Conservation (phyloP, 1,139 yeast genomes). For the Dujonia santamariae region DNA sequence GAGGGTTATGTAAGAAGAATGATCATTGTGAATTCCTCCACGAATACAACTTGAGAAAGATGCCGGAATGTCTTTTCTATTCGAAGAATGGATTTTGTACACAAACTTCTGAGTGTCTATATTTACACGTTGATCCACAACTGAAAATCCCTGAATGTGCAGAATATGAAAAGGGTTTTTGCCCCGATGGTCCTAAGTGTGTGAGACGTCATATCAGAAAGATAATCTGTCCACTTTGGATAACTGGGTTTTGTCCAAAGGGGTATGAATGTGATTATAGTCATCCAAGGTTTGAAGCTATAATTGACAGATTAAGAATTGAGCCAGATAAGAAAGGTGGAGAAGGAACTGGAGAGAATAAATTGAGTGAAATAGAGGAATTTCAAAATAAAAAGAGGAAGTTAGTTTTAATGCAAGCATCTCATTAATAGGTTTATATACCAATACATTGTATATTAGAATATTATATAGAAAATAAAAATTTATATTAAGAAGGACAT, state of each 20-base stretch:
- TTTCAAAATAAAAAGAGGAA: no score
- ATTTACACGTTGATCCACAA: slow-evolving; percentile 87
- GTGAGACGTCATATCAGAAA: slow-evolving; percentile 77
- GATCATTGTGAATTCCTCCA: slow-evolving; percentile 96
- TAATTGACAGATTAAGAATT: slow-evolving; percentile 47
- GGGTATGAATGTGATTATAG: slow-evolving; percentile 58
- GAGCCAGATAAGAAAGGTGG: slow-evolving; percentile 36
- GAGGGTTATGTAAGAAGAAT: slow-evolving; percentile 95
- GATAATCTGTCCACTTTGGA: slow-evolving; percentile 74
- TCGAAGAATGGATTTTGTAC: slow-evolving; percentile 90
- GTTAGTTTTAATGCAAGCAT: no score
- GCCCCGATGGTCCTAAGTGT: slow-evolving; percentile 91
- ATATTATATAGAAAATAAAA: no score
- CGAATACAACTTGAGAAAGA: slow-evolving; percentile 88
- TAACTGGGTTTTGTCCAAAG: slow-evolving; percentile 92
- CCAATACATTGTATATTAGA: no score
- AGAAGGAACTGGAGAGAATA: not conserved
- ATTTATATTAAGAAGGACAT: no score
- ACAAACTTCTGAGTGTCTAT: slow-evolving; percentile 92
- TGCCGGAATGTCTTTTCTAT: slow-evolving; percentile 95
- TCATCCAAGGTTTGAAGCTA: slow-evolving; percentile 56
- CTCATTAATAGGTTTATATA: no score
- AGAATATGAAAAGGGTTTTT: slow-evolving; percentile 83
- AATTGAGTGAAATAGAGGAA: slow-evolving; percentile 6
- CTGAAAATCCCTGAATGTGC: slow-evolving; percentile 84